Percentiles rank a stretch among this genome's conserved stretches.
Evolutionary conservation across 108 stramenopile species (phyloP).

Genomic region (Nitzschia putrida): DNA sequence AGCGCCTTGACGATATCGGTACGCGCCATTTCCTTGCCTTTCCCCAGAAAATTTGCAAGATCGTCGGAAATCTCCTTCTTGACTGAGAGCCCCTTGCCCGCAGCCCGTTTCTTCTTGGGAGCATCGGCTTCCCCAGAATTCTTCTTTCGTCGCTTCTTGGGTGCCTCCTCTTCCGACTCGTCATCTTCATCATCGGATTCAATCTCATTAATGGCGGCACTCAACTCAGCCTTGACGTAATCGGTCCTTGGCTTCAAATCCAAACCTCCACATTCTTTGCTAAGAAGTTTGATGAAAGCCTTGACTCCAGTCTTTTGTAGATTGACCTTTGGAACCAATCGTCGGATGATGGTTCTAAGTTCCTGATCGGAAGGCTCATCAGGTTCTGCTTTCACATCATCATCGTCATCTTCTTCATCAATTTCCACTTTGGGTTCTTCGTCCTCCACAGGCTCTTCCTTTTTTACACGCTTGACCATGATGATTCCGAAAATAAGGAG

Average conservation of each 20-base stretch:
- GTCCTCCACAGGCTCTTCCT: background rate
- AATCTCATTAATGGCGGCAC: conserved; percentile 65
- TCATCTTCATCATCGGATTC: conserved; percentile 26
- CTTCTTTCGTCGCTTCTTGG: conserved; percentile 3
- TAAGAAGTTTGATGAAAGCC: conserved; percentile 70
- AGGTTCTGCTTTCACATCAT: background rate
- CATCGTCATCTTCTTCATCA: background rate
- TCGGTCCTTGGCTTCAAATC: conserved; percentile 53
- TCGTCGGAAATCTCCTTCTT: conserved; percentile 66
- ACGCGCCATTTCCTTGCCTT: conserved; percentile 60
- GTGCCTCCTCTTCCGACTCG: conserved; percentile 27
- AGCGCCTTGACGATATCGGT: conserved; percentile 79
- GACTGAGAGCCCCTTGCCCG: conserved; percentile 33
- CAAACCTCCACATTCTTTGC: conserved; percentile 55
- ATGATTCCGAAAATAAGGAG: too few species aligned
- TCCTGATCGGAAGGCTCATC: conserved; percentile 28
- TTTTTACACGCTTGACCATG: background rate
- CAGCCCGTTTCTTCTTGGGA: conserved; percentile 8
- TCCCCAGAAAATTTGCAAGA: conserved; percentile 65
- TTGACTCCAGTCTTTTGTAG: conserved; percentile 71
- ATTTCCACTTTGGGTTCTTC: background rate
- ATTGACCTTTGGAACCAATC: conserved; percentile 68
- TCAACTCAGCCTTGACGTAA: conserved; percentile 67
- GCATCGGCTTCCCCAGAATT: background rate
- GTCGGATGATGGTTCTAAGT: conserved; percentile 40